Conservation (phyloP, 305 asterid genomes). For the Ruellia speciosa region DNA sequence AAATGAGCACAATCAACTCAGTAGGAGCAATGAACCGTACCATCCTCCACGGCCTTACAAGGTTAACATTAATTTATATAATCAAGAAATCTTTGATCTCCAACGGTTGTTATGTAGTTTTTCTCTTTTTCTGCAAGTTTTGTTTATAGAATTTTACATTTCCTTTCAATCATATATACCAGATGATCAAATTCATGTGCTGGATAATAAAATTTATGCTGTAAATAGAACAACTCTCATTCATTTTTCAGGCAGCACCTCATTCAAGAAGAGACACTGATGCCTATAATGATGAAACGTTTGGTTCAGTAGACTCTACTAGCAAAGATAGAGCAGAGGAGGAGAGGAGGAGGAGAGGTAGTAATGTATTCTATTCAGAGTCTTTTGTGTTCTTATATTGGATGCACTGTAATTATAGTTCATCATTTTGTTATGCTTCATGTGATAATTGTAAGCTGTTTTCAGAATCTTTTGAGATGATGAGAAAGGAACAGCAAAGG, state of each 20-base stretch:
- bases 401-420: constrained; percentile 18
- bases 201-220: constrained; percentile 2
- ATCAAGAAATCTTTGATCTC: constrained; percentile 9
- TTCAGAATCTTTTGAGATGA: constrained; percentile 82
- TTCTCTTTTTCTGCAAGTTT: not conserved
- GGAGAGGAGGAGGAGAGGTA: constrained; percentile 96
- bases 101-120: not conserved
- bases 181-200: not conserved
- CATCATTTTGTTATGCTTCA: constrained; percentile 13
- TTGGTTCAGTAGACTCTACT: constrained; percentile 60
- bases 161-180: not conserved
- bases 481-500: constrained; percentile 92
- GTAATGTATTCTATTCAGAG: constrained; percentile 16
- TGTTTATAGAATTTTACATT: not conserved
- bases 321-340: constrained; percentile 76
- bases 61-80: constrained; percentile 34
- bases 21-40: constrained; percentile 70
- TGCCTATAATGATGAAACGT: constrained; percentile 81
- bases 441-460: constrained; percentile 20
- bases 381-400: constrained; percentile 21
- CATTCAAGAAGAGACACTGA: constrained; percentile 69
- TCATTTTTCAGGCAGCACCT: constrained; percentile 46
- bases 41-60: constrained; percentile 98
- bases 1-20: constrained; percentile 58
- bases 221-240: not conserved